Percentiles rank a stretch among this genome's conserved stretches.
Conservation (phyloP, 208 protist genomes). For the Crithidia mellificae region DNA sequence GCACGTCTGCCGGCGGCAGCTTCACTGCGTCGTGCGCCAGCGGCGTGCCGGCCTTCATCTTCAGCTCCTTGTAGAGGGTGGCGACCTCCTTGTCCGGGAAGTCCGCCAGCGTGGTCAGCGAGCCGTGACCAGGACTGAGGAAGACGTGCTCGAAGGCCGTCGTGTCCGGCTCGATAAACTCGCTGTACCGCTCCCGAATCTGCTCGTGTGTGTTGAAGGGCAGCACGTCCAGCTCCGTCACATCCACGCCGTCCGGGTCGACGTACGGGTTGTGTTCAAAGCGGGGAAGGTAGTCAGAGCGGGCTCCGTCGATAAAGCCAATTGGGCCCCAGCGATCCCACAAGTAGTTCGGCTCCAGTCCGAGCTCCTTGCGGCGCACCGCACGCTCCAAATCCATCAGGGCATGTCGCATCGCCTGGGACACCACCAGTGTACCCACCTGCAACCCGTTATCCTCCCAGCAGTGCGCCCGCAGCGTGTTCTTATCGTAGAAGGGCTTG, state of each 20-base stretch:
- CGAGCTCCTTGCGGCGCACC: slow-evolving; percentile 77
- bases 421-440: slow-evolving; percentile 82
- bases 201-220: slow-evolving; percentile 91
- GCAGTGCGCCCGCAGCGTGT: slow-evolving; percentile 84
- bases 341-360: slow-evolving; percentile 84
- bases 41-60: slow-evolving; percentile 45
- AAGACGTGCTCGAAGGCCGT: slow-evolving; percentile 71
- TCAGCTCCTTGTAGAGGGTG: slow-evolving; percentile 59
- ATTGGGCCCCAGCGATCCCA: slow-evolving; percentile 91
- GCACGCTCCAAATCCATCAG: slow-evolving; percentile 90
- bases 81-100: slow-evolving; percentile 53
- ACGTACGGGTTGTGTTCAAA: slow-evolving; percentile 88
- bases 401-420: slow-evolving; percentile 88
- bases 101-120: slow-evolving; percentile 66
- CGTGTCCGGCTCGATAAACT: slow-evolving; percentile 83
- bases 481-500: slow-evolving; percentile 87
- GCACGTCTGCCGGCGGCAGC: slow-evolving; percentile 63
- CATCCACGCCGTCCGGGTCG: slow-evolving; percentile 89
- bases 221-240: slow-evolving; percentile 86
- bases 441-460: slow-evolving; percentile 86
- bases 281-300: slow-evolving; percentile 82
- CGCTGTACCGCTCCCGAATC: slow-evolving; percentile 81
- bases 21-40: slow-evolving; percentile 39
- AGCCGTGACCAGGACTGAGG: slow-evolving; percentile 61
- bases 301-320: slow-evolving; percentile 87